Evolutionary conservation across 495 filamentous ascomycete genomes (phyloP).

Genomic region (Echria macrotheca): DNA sequence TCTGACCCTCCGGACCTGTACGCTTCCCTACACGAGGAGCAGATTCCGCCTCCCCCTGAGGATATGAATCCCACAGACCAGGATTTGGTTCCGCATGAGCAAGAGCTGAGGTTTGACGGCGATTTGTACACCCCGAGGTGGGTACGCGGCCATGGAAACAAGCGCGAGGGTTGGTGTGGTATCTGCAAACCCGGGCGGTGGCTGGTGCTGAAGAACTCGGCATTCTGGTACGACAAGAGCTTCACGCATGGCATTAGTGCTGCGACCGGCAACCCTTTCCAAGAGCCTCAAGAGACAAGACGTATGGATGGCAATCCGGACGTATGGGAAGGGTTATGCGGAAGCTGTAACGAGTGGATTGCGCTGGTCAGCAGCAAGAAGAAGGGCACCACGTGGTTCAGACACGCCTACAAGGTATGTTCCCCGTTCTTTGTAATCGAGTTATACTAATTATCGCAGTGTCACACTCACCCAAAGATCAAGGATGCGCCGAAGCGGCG

Average conservation of each 20-base stretch:
- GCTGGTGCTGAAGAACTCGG: slow-evolving; percentile 78
- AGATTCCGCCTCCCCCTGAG: slow-evolving; percentile 61
- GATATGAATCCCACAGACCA: slow-evolving; percentile 72
- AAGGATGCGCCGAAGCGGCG: slow-evolving; percentile 68
- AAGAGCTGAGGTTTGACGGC: slow-evolving; percentile 70
- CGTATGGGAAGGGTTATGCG: slow-evolving; percentile 75
- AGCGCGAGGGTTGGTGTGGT: slow-evolving; percentile 79
- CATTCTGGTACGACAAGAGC: slow-evolving; percentile 82
- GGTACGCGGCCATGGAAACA: slow-evolving; percentile 75
- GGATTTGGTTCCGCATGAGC: slow-evolving; percentile 64
- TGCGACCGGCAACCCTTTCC: slow-evolving; percentile 66
- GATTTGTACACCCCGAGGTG: slow-evolving; percentile 74
- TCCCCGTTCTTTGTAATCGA: background rate
- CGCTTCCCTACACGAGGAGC: slow-evolving; percentile 61
- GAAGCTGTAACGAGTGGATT: slow-evolving; percentile 74
- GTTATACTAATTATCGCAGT: slow-evolving; percentile 38
- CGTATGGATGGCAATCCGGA: slow-evolving; percentile 74
- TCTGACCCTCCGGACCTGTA: slow-evolving; percentile 69
- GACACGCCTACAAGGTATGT: slow-evolving; percentile 76
- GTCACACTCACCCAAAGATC: slow-evolving; percentile 68
- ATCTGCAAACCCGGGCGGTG: slow-evolving; percentile 77
- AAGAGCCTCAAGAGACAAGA: slow-evolving; percentile 64
- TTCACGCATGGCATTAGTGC: slow-evolving; percentile 79
- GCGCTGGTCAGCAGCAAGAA: slow-evolving; percentile 76
- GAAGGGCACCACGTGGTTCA: slow-evolving; percentile 81